Evolutionary conservation across 2,329 filamentous ascomycete species (phyloP).

Genomic region (Acrodontium crateriforme): DNA sequence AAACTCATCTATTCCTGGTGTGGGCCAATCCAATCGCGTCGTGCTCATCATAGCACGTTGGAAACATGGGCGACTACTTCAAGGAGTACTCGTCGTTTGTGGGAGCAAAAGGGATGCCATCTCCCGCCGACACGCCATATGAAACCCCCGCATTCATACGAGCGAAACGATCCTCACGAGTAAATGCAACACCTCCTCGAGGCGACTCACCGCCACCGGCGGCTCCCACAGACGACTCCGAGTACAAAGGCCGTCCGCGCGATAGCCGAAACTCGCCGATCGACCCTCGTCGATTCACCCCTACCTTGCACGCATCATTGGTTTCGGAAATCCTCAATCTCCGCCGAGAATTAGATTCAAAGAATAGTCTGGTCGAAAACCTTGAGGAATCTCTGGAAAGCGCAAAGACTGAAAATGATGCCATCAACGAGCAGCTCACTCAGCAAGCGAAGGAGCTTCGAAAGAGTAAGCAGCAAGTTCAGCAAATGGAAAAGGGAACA

Average conservation of each 20-base stretch:
- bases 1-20: too few species aligned
- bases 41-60: background rate
- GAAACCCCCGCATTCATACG: constrained; percentile 38
- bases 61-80: constrained; percentile 30
- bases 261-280: constrained; percentile 49
- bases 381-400: constrained; percentile 63
- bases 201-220: constrained; percentile 47
- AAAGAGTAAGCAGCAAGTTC: constrained; percentile 70
- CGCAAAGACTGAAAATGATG: constrained; percentile 60
- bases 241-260: constrained; percentile 25
- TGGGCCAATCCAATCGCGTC: too few species aligned
- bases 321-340: constrained; percentile 87
- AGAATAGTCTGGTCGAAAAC: constrained; percentile 71
- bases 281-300: constrained; percentile 86
- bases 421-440: constrained; percentile 47
- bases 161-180: constrained; percentile 51
- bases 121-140: constrained; percentile 58
- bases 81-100: constrained; percentile 30
- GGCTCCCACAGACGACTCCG: constrained; percentile 28
- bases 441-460: constrained; percentile 61
- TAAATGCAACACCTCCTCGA: constrained; percentile 50
- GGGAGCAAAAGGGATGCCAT: constrained; percentile 49
- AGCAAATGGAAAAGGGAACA: constrained; percentile 75
- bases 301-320: constrained; percentile 83
- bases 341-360: constrained; percentile 80